Conservation (phyloP, 257 asterid genomes). For the Petunia secreta region DNA sequence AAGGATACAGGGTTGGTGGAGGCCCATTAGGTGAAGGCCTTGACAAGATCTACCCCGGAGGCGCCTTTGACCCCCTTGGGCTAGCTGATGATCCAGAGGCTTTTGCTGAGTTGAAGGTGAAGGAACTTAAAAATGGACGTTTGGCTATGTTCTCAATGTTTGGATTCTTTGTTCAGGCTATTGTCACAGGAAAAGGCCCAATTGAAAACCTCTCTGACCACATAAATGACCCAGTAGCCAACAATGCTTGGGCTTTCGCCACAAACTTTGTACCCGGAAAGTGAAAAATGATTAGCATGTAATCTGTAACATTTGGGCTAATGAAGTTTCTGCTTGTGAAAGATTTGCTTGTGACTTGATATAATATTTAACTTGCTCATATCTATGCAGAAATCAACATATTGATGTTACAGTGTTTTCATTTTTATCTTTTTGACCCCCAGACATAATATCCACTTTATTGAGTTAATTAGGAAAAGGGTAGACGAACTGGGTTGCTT, state of each 20-base stretch:
- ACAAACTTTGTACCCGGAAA: slow-evolving; percentile 88
- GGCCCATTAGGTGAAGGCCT: slow-evolving; percentile 93
- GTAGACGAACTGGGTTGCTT: too few species aligned
- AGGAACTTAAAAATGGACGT: slow-evolving; percentile 72
- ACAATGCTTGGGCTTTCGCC: slow-evolving; percentile 92
- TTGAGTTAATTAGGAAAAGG: too few species aligned
- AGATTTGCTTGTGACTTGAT: not conserved
- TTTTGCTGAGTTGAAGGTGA: slow-evolving; percentile 63
- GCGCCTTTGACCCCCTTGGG: slow-evolving; percentile 81
- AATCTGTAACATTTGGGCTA: not conserved
- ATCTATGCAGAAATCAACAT: not conserved
- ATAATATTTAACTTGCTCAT: not conserved
- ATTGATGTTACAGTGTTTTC: too few species aligned
- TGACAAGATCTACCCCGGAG: slow-evolving; percentile 87
- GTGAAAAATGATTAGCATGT: slow-evolving; percentile 31
- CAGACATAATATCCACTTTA: too few species aligned
- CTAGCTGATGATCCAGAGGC: slow-evolving; percentile 62
- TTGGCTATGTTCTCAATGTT: slow-evolving; percentile 72
- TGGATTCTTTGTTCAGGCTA: slow-evolving; percentile 87
- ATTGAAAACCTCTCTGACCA: slow-evolving; percentile 75
- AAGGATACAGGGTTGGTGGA: slow-evolving; percentile 88
- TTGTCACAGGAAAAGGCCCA: slow-evolving; percentile 89
- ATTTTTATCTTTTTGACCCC: not conserved
- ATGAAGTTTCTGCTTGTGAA: slow-evolving; percentile 19
- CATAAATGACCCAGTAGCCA: slow-evolving; percentile 76